Evolutionary conservation across 495 filamentous ascomycete species (phyloP).

Genomic region (Lindgomyces ingoldianus): DNA sequence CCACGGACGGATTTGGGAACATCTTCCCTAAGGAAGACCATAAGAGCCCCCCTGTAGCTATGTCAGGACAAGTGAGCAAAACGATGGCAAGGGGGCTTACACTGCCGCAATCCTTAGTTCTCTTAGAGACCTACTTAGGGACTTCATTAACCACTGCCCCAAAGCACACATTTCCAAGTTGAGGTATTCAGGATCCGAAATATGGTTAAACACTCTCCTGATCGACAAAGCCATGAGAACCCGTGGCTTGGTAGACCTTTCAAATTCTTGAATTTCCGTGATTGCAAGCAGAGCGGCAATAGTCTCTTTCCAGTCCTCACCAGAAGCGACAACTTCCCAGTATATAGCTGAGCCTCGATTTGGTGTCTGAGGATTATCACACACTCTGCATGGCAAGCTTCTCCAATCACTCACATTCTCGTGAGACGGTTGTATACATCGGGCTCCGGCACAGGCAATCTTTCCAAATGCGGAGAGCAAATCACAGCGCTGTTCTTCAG

Average conservation of each 20-base stretch:
- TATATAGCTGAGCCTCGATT: neutral
- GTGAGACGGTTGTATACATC: conserved; percentile 5
- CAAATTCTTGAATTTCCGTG: conserved; percentile 57
- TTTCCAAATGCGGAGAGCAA: conserved; percentile 23
- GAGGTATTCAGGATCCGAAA: conserved; percentile 55
- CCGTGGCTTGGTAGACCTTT: conserved; percentile 62
- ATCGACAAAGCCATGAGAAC: conserved; percentile 73
- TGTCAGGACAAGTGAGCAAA: neutral
- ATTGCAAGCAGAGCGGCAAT: conserved; percentile 59
- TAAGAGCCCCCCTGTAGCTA: conserved; percentile 59
- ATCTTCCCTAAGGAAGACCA: conserved; percentile 62
- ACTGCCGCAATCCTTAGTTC: conserved; percentile 81
- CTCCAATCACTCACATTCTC: neutral
- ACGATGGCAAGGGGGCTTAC: conserved; percentile 1
- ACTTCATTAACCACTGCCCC: conserved; percentile 79
- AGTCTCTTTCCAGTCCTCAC: conserved; percentile 48
- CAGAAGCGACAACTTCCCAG: conserved; percentile 22
- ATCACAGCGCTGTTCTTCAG: conserved; percentile 9
- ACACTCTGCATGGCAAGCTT: conserved; percentile 18
- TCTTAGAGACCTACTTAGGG: conserved; percentile 76
- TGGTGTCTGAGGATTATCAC: conserved; percentile 11
- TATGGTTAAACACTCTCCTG: conserved; percentile 67
- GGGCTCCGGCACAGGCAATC: conserved; percentile 30
- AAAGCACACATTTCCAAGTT: conserved; percentile 64
- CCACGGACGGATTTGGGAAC: conserved; percentile 51